Evolutionary conservation across 1,284 basidiomycete species (phyloP).

Genomic region (Clitocybe nebularis): DNA sequence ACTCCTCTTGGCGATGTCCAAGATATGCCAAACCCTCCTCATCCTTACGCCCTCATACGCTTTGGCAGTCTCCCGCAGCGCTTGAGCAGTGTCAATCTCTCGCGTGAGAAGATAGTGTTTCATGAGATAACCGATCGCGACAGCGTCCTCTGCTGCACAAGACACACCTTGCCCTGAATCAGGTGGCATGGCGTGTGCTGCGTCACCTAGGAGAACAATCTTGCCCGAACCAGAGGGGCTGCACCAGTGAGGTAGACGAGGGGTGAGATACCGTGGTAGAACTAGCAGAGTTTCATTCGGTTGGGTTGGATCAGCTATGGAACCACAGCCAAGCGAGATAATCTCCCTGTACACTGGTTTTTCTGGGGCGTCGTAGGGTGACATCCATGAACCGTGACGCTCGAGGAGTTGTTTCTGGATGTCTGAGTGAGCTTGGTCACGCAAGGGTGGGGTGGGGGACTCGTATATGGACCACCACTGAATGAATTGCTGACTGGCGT

Average conservation of each 20-base stretch:
- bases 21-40: slow-evolving; percentile 27
- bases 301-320: background rate
- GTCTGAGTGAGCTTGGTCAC: slow-evolving; percentile 19
- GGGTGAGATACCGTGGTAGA: slow-evolving; percentile 30
- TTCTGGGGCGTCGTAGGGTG: slow-evolving; percentile 23
- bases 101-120: slow-evolving; percentile 23
- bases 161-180: slow-evolving; percentile 35
- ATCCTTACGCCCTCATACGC: slow-evolving; percentile 32
- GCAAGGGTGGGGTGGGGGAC: slow-evolving; percentile 22
- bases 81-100: slow-evolving; percentile 9
- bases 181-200: slow-evolving; percentile 36
- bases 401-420: slow-evolving; percentile 28
- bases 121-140: slow-evolving; percentile 29
- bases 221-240: slow-evolving; percentile 26
- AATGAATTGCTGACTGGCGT: slow-evolving; percentile 17
- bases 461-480: slow-evolving; percentile 40
- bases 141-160: slow-evolving; percentile 33
- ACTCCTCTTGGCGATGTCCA: slow-evolving; percentile 27
- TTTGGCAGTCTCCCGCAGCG: slow-evolving; percentile 19
- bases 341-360: slow-evolving; percentile 22
- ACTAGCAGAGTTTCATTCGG: slow-evolving; percentile 22
- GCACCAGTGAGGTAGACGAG: slow-evolving; percentile 29
- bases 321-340: slow-evolving; percentile 26
- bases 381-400: slow-evolving; percentile 30
- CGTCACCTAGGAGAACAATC: slow-evolving; percentile 34